Evolutionary conservation across 257 asterid species (phyloP), one percentile per base, ranked within the genome.

Genomic region (Plantago major): DNA sequence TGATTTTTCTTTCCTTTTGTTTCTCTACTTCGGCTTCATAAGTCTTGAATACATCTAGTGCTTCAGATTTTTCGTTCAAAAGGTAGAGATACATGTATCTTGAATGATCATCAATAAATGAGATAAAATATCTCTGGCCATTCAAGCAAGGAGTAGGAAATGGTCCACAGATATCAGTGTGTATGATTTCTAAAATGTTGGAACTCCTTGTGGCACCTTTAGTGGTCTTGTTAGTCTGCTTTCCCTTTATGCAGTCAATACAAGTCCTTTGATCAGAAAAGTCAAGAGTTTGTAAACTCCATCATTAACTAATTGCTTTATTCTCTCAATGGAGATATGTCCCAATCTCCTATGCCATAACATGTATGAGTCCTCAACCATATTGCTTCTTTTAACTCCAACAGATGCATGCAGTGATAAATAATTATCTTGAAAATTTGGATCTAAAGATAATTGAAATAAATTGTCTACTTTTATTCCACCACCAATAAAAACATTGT

Each of bases 41-140:
- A 9, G 33, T 22, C 9, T 51, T 68, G 18, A 42, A 68, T 17
- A 60, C 38, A 18, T 68, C 33, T 28, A 68, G 44, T 9, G 42
- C 58, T 40, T 61, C 17, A 38, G 33, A n/a, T 16, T 61, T 7
- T 16, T 44, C 65, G 19, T 38, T n/a, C n/a, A 52, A 33, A 10
- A 68, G 13, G 7, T 52, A 68, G 33, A 67, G 62, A 53, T 67
- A 67, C 53, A 50, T 42, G 18, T 42, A 60, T 1, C 62, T 28
- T 49, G 60, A 56, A 28, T 40, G 53, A 26, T 67, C 62, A 59
- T 67, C 72, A 3, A 67, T 58, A 14, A 58, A 59, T 4, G 49
- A n/a, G 15, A 42, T 40, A 5, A 43, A 60, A 14, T 60, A 60
- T 17, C 9, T 48, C 30, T 63, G 26, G 12, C 49, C 28, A 63